A percentile compares a stretch with the other conserved stretches of the same genome.
These are phyloP conservation scores for Hirsutella thompsonii DNA, from an alignment of 2,329 filamentous ascomycete species.

Conservation along the genomic window DNA sequence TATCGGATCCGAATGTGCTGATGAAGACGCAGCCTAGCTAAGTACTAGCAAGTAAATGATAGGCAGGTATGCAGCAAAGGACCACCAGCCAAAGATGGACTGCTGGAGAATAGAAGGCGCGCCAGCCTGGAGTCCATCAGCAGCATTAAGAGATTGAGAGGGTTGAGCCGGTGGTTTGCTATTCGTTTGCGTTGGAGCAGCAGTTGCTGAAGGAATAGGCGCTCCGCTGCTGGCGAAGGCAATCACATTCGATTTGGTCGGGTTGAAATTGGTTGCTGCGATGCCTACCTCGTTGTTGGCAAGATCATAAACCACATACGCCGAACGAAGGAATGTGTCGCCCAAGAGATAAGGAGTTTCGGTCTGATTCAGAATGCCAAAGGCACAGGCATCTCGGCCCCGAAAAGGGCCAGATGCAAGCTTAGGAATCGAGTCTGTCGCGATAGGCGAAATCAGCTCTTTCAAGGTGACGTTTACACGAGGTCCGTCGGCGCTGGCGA, in stretches of 20 bases:
- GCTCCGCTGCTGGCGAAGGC: slow-evolving; percentile 36
- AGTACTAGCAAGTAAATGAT: no score
- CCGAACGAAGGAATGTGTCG: slow-evolving; percentile 45
- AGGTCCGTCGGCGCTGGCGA: slow-evolving; percentile 34
- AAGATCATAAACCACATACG: slow-evolving; percentile 48
- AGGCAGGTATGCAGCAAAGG: no score
- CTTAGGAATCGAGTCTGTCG: slow-evolving; percentile 11
- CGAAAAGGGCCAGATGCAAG: slow-evolving; percentile 28
- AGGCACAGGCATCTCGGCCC: slow-evolving; percentile 35
- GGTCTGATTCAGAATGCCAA: slow-evolving; percentile 42
- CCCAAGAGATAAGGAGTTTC: slow-evolving; percentile 34
- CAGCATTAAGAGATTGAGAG: slow-evolving; percentile 12
- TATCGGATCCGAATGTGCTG: no score
- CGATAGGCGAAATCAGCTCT: slow-evolving; percentile 39
- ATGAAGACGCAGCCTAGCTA: no score
- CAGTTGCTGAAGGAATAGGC: slow-evolving; percentile 35
- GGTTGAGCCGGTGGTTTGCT: slow-evolving; percentile 8
- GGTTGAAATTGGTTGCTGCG: slow-evolving; percentile 42
- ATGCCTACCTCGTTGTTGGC: slow-evolving; percentile 43
- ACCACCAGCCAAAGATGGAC: no score
- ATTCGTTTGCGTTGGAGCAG: slow-evolving; percentile 25
- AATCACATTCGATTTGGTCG: slow-evolving; percentile 34
- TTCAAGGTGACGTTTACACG: slow-evolving; percentile 39
- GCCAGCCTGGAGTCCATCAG: slow-evolving; percentile 17
- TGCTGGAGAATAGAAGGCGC: no score